Base-by-base conservation (phyloP, 805 yeast genomes). In the Candida arabinofermentans region DNA sequence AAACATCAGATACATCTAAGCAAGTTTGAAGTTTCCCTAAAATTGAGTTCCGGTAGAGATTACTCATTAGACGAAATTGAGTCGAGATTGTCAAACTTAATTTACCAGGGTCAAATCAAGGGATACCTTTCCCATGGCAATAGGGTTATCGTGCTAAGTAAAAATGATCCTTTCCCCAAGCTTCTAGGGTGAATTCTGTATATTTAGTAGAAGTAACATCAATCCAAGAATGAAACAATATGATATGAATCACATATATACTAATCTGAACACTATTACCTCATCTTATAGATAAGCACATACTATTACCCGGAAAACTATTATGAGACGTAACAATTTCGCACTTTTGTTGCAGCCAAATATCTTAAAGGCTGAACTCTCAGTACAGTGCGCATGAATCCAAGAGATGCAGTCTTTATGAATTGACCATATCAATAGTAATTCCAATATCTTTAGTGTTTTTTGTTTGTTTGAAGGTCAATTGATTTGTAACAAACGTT, bases 51-150 rank as follows among this genome's bases (percentile, higher is more conserved):
- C 7, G 49, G 47, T 6, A 41, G 54, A 13, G 47, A 46, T 6
- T 54, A 55, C 40, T 39, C 61, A 13, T 51, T 67, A 13, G 86
- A 80, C 54, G 80, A 77, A 42, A 66, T 80, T 4, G 96, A 89
- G 61, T 80, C 91, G 44, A 61, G 74, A 9, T 49, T 87, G 18
- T 89, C 95, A 0, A 76, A 73, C 40, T 63, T 84, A 53, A 86
- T 89, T 16, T 69, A 71, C 39, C 64, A 65, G 38, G 83, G 83
- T 8, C 65, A 60, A 42, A 66, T 88, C 36, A 87, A 84, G 61
- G 96, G 96, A 0, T 89, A 89, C 59, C 61, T 89, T 13, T 84
- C 95, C 5, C 93, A 87, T 56, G 74, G 81, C 3, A 80, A 85
- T 54, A 67, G 77, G 31, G 83, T 86, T 38, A 67, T 86, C 16